phyloP scores from a whole-genome alignment of 352 stramenopile genomes.

The Halophytophthora batemanensis region DNA sequence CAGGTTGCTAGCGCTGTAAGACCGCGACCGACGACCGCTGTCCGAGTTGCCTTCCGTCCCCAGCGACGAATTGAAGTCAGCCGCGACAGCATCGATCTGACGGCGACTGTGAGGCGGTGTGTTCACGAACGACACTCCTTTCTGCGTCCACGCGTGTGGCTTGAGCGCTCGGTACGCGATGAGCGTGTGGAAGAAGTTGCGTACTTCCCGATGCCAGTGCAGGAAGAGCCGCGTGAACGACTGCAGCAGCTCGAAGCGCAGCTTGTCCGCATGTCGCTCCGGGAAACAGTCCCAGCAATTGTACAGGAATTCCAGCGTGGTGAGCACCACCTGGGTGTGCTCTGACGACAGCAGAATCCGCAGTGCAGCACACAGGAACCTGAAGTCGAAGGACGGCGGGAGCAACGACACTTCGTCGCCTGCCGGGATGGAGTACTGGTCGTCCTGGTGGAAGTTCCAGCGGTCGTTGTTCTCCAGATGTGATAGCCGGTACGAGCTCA shows the following conservation, averaged over 20 bases:
- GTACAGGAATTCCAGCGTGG: constrained; percentile 86
- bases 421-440: constrained; percentile 86
- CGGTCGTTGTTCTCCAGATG: constrained; percentile 89
- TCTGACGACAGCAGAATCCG: constrained; percentile 81
- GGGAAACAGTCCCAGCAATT: constrained; percentile 90
- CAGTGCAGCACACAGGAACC: constrained; percentile 77
- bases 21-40: constrained; percentile 52
- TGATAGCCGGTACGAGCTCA: constrained; percentile 83
- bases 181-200: constrained; percentile 84
- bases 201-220: constrained; percentile 87
- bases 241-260: constrained; percentile 76
- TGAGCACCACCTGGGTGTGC: constrained; percentile 85
- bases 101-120: constrained; percentile 81
- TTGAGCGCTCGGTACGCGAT: constrained; percentile 87
- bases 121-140: constrained; percentile 83
- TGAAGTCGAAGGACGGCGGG: constrained; percentile 85
- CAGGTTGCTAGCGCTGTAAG: constrained; percentile 81
- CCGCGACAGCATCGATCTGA: constrained; percentile 85
- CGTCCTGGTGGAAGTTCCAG: constrained; percentile 90
- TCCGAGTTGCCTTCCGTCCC: constrained; percentile 62
- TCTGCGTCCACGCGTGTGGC: constrained; percentile 82
- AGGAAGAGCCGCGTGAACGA: constrained; percentile 81
- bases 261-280: constrained; percentile 83
- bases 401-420: constrained; percentile 84
- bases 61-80: constrained; percentile 84